Base-by-base conservation (phyloP, 169 alveolate genomes). In the Perkinsus olseni region DNA sequence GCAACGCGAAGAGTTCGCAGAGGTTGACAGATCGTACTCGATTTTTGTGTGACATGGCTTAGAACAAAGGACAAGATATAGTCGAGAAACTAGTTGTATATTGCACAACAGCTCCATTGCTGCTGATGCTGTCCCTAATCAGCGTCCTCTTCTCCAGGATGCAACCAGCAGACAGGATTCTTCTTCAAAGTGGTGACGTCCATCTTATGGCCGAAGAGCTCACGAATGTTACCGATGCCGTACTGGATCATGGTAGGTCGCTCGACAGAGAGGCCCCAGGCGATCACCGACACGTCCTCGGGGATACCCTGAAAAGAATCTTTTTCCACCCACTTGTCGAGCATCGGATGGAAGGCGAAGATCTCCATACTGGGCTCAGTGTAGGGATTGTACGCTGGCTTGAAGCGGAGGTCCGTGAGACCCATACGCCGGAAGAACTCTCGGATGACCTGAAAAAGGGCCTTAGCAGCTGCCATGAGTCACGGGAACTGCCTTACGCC, bases 291-390 rank as follows among this genome's bases (percentile, higher is more conserved):
- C 50, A 99, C 99, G 93, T 99, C 99, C 92, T 97, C 97, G 20
- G 99, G 99, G 74, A 99, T 95, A 50, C 99, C 99, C 82, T 62
- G 82, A 28, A 62, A 28, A 62, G 10, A 28, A 28, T 13, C 8
- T 62, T 28, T 98, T 96, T 99, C 99, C 28, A 98, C 97, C 99
- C 99, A 99, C 96, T 97, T 97, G 94, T 98, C 98, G 40, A 98
- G 97, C 40, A 95, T 96, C 17, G 99, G 99, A 92, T 99, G 99
- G 95, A 95, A 98, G 24, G 99, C 99, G 96, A 97, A 99, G 31
- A 99, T 97, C 96, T 99, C 99, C 99, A 99, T 98, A 20, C 99
- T 93, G n/a, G 99, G 99, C 95, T 99, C 99, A 39, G 99, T 99
- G 96, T 99, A 99, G 31, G 99, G 99, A 95, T 99, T 99, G 96